These are phyloP conservation scores for Hirschioporus abietinus DNA, from an alignment of 768 basidiomycete genomes.

Conservation along the genomic window DNA sequence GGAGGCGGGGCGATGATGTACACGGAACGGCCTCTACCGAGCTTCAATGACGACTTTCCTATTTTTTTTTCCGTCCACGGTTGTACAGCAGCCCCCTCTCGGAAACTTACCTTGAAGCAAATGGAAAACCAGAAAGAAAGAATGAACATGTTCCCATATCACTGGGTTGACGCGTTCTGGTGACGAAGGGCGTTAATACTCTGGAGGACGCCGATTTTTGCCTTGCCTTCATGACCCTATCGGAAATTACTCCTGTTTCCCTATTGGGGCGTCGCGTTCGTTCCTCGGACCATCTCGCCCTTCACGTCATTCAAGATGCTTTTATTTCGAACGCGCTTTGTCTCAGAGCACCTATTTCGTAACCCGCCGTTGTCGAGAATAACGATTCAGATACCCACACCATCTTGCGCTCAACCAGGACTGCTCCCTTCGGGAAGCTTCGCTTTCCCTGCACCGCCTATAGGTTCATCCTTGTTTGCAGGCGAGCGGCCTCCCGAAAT, in stretches of 20 bases:
- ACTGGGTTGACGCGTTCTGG: not conserved
- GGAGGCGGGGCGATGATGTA: not conserved
- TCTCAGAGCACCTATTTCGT: too few species aligned
- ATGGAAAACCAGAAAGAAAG: not conserved
- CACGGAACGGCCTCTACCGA: not conserved
- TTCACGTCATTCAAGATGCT: not conserved
- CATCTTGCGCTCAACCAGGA: too few species aligned
- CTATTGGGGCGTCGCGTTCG: too few species aligned
- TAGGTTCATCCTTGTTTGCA: not conserved
- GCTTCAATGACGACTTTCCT: not conserved
- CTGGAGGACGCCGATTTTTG: not conserved
- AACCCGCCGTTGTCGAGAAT: not conserved
- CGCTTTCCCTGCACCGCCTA: not conserved
- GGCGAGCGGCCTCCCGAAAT: not conserved
- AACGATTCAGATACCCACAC: not conserved
- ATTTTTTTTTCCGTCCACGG: not conserved
- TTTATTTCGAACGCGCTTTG: not conserved
- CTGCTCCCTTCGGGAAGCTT: not conserved
- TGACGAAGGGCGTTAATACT: not conserved
- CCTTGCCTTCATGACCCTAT: not conserved
- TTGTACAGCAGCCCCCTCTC: not conserved
- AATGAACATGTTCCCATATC: not conserved
- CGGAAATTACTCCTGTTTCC: too few species aligned
- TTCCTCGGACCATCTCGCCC: not conserved
- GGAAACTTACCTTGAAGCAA: not conserved